These are phyloP conservation scores for Colletotrichum sojae DNA, from an alignment of 2,329 filamentous ascomycete species.

Conservation along the genomic window DNA sequence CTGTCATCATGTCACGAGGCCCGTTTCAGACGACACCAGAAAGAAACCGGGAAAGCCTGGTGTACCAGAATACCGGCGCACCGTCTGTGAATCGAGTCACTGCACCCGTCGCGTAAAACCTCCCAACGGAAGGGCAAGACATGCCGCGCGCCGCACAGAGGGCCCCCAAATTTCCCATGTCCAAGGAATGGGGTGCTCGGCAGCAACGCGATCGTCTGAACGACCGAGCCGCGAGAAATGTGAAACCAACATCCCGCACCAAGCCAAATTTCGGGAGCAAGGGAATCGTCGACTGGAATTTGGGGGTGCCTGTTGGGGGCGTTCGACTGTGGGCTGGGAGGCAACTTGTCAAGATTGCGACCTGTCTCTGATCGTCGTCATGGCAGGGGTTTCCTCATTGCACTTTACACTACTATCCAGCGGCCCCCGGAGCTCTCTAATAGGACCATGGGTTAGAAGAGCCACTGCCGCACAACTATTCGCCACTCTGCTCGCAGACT, in stretches of 20 bases:
- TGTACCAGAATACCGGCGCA: neutral
- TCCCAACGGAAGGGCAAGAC: no score
- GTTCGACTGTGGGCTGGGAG: constrained; percentile 16
- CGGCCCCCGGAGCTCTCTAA: neutral
- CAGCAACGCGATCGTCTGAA: constrained; percentile 31
- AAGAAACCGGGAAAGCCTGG: neutral
- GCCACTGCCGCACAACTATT: constrained; percentile 14
- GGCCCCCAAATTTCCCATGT: constrained; percentile 30
- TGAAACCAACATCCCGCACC: constrained; percentile 23
- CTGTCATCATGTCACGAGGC: constrained; percentile 25
- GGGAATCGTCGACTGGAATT: constrained; percentile 9
- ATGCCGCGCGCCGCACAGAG: neutral
- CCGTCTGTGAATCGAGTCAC: no score
- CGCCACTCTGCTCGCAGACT: constrained; percentile 16
- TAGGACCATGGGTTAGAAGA: neutral
- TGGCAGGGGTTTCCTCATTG: constrained; percentile 17
- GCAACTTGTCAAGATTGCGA: constrained; percentile 39
- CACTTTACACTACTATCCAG: no score
- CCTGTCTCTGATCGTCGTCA: constrained; percentile 39
- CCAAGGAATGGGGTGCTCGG: constrained; percentile 29
- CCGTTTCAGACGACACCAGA: constrained; percentile 7
- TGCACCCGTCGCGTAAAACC: no score
- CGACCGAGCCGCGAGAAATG: constrained; percentile 11
- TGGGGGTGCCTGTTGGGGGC: neutral
- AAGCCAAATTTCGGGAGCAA: constrained; percentile 18